Evolutionary conservation across 1,284 basidiomycete species (phyloP).

Genomic region (Fomitopsis betulina): DNA sequence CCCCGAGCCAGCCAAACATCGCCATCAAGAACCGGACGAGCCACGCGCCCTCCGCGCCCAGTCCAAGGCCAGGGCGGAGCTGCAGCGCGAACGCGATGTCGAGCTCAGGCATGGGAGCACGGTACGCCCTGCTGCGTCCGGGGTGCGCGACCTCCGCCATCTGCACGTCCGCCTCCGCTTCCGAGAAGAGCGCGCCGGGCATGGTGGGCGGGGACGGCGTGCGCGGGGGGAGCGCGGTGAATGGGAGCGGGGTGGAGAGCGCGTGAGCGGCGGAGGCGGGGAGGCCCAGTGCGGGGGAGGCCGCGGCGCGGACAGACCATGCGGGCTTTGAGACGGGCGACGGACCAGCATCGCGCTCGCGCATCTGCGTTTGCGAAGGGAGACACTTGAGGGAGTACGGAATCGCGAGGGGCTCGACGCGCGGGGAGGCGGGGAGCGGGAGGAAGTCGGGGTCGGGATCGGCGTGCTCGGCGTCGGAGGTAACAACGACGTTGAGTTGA

Average conservation of each 20-base stretch:
- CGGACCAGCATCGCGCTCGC: conserved; percentile 18
- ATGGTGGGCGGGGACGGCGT: conserved; percentile 19
- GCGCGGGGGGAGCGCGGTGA: conserved; percentile 4
- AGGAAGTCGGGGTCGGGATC: conserved; percentile 28
- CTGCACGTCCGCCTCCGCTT: conserved; percentile 6
- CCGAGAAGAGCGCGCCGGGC: conserved; percentile 21
- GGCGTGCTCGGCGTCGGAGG: too few species aligned
- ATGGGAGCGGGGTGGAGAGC: not conserved
- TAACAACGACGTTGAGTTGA: not conserved
- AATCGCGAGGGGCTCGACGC: not conserved
- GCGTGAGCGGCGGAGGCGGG: not conserved
- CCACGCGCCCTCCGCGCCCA: conserved; percentile 71
- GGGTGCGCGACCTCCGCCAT: not conserved
- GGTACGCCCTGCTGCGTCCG: conserved; percentile 28
- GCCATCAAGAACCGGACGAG: conserved; percentile 74
- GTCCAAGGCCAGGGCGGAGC: conserved; percentile 59
- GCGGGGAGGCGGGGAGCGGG: conserved; percentile 23
- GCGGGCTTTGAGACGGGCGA: conserved; percentile 28
- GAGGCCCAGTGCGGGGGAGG: conserved; percentile 26
- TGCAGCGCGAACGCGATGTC: conserved; percentile 76
- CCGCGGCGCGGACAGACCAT: conserved; percentile 37
- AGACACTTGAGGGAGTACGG: not conserved
- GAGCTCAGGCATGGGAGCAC: conserved; percentile 39
- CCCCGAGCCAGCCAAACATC: conserved; percentile 72
- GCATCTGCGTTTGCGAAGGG: conserved; percentile 22